Base-by-base conservation (phyloP, 768 basidiomycete genomes). In the Boletus coccyginus region DNA sequence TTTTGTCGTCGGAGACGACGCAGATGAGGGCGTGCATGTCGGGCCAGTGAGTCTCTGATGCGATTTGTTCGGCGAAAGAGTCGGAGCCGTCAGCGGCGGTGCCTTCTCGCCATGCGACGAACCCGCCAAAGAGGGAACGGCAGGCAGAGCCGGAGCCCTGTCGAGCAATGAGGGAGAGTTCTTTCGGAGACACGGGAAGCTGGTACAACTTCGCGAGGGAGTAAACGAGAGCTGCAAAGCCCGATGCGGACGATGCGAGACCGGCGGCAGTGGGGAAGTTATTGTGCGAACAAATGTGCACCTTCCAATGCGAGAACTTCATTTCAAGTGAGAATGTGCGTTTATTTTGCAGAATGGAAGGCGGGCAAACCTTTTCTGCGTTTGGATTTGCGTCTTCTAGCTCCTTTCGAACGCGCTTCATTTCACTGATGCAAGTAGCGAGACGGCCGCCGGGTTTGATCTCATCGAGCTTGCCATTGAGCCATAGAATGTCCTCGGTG, bases 191-290 rank as follows among this genome's bases (percentile, higher is more conserved):
- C 27, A 85, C 77, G 10, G 91, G 87, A 48, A 99, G 89, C 10
- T 76, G 63, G 77, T 97, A 98, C 61, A 98, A 86, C 11, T 85
- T 78, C 1, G 94, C 87, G 49, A 99, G 82, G 50, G 95, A 97
- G 13, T 88, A 81, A 29, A 93, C 90, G 40, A 99, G 88, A 0
- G 97, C 97, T 5, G 97, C 96, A 65, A 98, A 95, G 16, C 97
- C 97, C 0, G 94, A 92, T 1, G 97, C 97, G 35, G 95, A 98
- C 1, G 95, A 98, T 1, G 97, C 97, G 44, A 99, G 86, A 5
- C 97, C 97, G 0, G 97, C 97, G 14, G 97, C 97, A 14, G 97
- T 99, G 32, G 97, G 97, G 80, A 99, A 98, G 78, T 98, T 98
- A 81, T 99, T 99, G 76, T 85, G 87, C 8, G 96, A 98, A 54